phyloP scores from a whole-genome alignment of 306 rosid species.

The Quercus dentata region DNA sequence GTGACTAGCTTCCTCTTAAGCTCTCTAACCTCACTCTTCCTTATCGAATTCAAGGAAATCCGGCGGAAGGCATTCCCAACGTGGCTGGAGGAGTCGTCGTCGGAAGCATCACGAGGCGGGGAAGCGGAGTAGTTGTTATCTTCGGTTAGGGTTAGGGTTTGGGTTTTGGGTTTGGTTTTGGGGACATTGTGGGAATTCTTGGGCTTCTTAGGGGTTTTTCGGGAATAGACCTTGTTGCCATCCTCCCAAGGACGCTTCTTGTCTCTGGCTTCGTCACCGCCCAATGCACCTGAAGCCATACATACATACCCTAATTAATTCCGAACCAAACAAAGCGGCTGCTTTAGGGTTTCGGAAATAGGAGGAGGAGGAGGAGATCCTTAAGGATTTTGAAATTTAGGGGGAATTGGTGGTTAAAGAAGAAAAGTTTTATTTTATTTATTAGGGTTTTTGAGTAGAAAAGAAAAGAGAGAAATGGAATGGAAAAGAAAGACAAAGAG shows the following conservation, averaged over 20 bases:
- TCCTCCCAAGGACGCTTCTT: conserved; percentile 45
- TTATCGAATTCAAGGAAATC: conserved; percentile 21
- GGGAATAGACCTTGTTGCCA: conserved; percentile 57
- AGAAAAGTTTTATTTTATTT: too few relatives aligned
- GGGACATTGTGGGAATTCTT: conserved; percentile 30
- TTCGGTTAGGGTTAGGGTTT: conserved; percentile 13
- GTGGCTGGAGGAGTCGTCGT: conserved; percentile 36
- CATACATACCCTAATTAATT: conserved; percentile 33
- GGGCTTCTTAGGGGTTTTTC: conserved; percentile 51
- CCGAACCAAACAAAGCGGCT: too few relatives aligned
- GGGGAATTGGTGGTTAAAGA: too few relatives aligned
- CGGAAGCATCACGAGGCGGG: background rate
- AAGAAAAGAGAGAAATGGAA: too few relatives aligned
- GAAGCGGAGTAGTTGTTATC: background rate
- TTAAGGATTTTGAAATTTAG: too few relatives aligned
- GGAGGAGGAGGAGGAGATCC: too few relatives aligned
- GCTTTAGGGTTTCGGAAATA: too few relatives aligned
- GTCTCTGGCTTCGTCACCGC: conserved; percentile 60
- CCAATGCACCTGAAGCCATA: conserved; percentile 83
- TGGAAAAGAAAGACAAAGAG: too few relatives aligned
- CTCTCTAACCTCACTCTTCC: conserved; percentile 39
- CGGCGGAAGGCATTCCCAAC: conserved; percentile 22
- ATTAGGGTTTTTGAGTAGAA: too few relatives aligned
- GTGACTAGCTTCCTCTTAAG: conserved; percentile 64
- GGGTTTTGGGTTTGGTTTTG: background rate